phyloP scores from a whole-genome alignment of 208 protist genomes.

The Naegleria fowleri region DNA sequence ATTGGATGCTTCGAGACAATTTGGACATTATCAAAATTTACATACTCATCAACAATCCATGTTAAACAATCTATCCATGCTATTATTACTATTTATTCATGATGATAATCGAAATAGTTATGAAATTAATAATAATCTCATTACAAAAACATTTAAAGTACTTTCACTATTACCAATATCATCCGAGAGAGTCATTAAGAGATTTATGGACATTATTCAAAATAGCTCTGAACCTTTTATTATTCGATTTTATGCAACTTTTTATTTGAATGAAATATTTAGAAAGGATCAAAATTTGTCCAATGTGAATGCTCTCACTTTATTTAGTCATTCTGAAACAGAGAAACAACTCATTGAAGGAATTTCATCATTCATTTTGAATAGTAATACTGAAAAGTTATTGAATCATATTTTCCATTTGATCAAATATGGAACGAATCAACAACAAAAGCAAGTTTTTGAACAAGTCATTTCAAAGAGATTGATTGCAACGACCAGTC shows the following conservation, averaged over 20 bases:
- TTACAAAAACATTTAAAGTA: constrained; percentile 5
- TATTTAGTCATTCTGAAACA: neutral
- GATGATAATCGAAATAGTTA: neutral
- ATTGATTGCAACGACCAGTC: neutral
- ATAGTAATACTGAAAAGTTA: neutral
- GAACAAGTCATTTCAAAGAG: neutral
- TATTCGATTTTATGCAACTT: neutral
- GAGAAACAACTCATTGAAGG: neutral
- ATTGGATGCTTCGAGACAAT: neutral
- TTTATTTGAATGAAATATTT: constrained; percentile 15
- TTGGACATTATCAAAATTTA: neutral
- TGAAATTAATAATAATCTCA: neutral
- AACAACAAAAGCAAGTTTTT: neutral
- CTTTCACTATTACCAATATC: neutral
- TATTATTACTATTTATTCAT: constrained; percentile 8
- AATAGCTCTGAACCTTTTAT: neutral
- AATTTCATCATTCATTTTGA: neutral
- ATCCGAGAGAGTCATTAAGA: neutral
- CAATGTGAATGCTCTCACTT: neutral
- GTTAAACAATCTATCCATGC: neutral
- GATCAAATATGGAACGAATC: neutral
- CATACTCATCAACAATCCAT: neutral
- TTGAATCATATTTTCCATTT: constrained; percentile 2
- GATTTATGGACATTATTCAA: neutral
- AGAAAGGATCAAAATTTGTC: constrained; percentile 3